Base-by-base conservation (phyloP, 306 rosid species). In the Lathyrus aphaca region DNA sequence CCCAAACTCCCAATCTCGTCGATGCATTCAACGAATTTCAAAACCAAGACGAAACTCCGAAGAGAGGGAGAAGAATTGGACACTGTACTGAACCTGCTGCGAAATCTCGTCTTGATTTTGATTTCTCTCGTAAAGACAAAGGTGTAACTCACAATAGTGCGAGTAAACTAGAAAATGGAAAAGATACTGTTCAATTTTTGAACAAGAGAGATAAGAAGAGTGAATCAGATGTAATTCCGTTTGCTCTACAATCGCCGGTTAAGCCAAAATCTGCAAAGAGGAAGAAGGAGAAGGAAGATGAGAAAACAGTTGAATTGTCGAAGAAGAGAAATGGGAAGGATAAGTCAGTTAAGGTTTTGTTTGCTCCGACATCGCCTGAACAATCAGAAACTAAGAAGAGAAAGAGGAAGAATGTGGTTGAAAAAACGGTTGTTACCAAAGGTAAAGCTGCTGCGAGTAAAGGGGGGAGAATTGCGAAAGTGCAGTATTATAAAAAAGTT, bases 401-500 rank as follows among this genome's bases (percentile, higher is more conserved):
- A 77, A 93, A 86, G 77, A 75, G 73, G 67, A 63, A 39, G 5
- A 45, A 50, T 3, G 82, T 55, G 48, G 55, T 45, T 14, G 80
- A 64, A 48, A 65, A 61, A 35, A 80, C 19, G 40, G 79, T 82
- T 71, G 80, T 80, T 59, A 87, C 88, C 1, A 79, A 88, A 62
- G 81, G 80, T 48, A 72, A 8, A 68, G 80, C 82, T 68, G 73
- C 83, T 68, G 75, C 79, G 4, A 81, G 45, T 51, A 79, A 72
- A 25, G 42, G 19, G 49, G 73, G 14, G 39, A 56, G 67, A 68
- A 39, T 72, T 16, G 23, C 27, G 7, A 19, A 61, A 30, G 57
- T 57, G 45, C 70, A 75, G 50, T 77, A 85, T 74, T 94, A 85
- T 16, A 86, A 79, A 55, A 94, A 84, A 70, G 98, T 88, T 66